Evolutionary conservation across 1,139 yeast genomes (phyloP), one percentile per base, ranked within the genome.

Genomic region (Kodamaea derodonti): DNA sequence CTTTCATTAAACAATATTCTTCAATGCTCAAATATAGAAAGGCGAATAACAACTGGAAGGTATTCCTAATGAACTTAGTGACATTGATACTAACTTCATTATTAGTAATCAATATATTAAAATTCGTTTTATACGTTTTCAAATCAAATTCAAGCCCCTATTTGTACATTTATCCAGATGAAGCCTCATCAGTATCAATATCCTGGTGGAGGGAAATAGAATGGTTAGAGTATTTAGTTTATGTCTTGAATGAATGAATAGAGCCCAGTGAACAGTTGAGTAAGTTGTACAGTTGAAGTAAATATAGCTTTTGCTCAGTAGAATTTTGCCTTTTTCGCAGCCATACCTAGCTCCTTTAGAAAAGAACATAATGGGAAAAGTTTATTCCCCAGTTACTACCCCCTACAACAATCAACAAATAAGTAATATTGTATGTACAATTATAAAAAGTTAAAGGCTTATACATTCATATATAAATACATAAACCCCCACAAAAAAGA

Each of bases 201-300:
- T 15, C 30, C 3, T 61, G 68, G 66, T 62, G 67, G 67, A 58
- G 48, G 39, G 67, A 62, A 36, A 47, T 62, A 1, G 58, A 49
- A 33, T 56, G 61, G 60, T 34, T 62, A 14, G 68, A 62, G 36
- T 58, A 58, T 41, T 36, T 49, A 22, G 46, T 60, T n/a, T 62
- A 58, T 37, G 8, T 14, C 7, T 14, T 25, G 10, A 25, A 14
- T 25, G 28, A 25, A 14, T 25, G 17, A 14, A 25, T 18, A n/a
- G n/a, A n/a, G n/a, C n/a, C n/a, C n/a, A n/a, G n/a, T n/a, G n/a
- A n/a, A n/a, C n/a, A n/a, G n/a, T n/a, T n/a, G n/a, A n/a, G n/a
- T n/a, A n/a, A n/a, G n/a, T n/a, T n/a, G n/a, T n/a, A n/a, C n/a
- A n/a, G n/a, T n/a, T n/a, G n/a, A n/a, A n/a, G n/a, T n/a, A n/a